Evolutionary conservation across 306 rosid genomes (phyloP).

Genomic region (Ochetophila trinervis): DNA sequence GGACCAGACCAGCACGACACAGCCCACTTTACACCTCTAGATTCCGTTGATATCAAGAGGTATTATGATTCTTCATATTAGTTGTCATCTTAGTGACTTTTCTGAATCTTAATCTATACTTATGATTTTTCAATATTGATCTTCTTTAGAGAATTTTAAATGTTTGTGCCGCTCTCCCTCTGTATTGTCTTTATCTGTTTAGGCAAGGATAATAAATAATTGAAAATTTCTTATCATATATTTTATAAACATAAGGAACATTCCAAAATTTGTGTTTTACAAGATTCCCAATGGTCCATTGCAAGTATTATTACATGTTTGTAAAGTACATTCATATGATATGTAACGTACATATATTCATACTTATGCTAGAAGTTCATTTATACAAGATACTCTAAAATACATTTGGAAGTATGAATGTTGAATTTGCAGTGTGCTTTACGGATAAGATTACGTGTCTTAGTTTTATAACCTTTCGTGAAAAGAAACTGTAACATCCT

Average conservation of each 20-base stretch:
- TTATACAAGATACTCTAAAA: neutral
- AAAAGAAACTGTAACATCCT: neutral
- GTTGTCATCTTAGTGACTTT: neutral
- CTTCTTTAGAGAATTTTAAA: neutral
- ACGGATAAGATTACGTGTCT: neutral
- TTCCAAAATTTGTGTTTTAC: too few relatives aligned
- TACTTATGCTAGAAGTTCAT: neutral
- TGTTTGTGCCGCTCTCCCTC: too few relatives aligned
- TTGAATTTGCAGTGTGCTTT: neutral
- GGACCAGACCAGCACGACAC: too few relatives aligned
- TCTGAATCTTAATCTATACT: slow-evolving; percentile 1
- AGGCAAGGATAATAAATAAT: neutral
- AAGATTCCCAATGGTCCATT: too few relatives aligned
- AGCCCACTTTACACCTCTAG: too few relatives aligned
- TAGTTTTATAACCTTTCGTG: neutral
- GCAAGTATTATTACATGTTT: too few relatives aligned
- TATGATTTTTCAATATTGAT: neutral
- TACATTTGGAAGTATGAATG: neutral
- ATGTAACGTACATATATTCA: too few relatives aligned
- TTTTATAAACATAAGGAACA: neutral
- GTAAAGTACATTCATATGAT: too few relatives aligned
- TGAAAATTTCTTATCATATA: neutral
- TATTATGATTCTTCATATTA: too few relatives aligned
- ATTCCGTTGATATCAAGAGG: neutral
- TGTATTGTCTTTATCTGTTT: too few relatives aligned